These are phyloP conservation scores for Tetrapisispora pingtungensis DNA, from an alignment of 805 yeast species.

Conservation along the genomic window DNA sequence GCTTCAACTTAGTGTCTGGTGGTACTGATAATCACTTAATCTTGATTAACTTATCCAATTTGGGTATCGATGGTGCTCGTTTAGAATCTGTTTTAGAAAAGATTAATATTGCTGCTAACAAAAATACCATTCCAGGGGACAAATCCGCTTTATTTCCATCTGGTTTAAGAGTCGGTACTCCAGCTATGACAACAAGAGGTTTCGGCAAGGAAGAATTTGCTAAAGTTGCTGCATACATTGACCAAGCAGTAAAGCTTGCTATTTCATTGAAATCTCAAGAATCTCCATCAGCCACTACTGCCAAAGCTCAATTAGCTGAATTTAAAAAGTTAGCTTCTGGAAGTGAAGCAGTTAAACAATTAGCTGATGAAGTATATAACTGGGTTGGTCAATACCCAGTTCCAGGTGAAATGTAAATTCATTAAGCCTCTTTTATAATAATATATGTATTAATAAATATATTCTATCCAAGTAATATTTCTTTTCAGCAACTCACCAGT, in stretches of 20 bases:
- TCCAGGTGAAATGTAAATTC: constrained; percentile 57
- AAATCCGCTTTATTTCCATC: constrained; percentile 92
- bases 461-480: too few species aligned
- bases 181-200: constrained; percentile 98
- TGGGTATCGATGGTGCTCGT: constrained; percentile 87
- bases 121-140: constrained; percentile 95
- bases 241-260: constrained; percentile 66
- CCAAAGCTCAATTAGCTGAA: constrained; percentile 51
- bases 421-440: neutral
- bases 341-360: constrained; percentile 46
- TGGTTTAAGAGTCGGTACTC: constrained; percentile 94
- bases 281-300: constrained; percentile 53
- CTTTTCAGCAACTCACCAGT: too few species aligned
- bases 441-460: neutral
- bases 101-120: constrained; percentile 88
- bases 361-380: constrained; percentile 54
- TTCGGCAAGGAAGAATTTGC: constrained; percentile 69
- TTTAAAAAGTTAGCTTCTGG: constrained; percentile 66
- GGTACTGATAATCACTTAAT: constrained; percentile 96
- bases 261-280: constrained; percentile 43
- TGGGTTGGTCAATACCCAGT: constrained; percentile 78
- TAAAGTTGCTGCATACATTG: constrained; percentile 70
- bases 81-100: constrained; percentile 82
- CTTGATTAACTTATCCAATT: constrained; percentile 68
- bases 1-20: constrained; percentile 69